These are phyloP conservation scores for Vicia faba DNA, from an alignment of 306 rosid genomes.

Conservation along the genomic window DNA sequence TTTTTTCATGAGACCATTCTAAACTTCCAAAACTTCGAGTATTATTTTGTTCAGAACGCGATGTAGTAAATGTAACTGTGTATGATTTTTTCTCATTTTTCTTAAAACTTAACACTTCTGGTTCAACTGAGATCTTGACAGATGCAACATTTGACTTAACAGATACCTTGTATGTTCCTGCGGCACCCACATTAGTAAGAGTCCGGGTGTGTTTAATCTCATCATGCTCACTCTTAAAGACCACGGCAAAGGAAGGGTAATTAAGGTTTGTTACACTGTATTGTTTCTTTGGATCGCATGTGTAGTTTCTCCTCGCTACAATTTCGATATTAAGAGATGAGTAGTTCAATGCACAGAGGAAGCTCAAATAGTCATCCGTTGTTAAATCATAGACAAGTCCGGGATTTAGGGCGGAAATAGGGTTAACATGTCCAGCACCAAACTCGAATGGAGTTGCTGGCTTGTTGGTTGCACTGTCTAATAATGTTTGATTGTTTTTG, in stretches of 20 bases:
- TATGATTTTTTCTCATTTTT: constrained; percentile 66
- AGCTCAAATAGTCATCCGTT: too few species aligned
- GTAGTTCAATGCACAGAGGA: too few species aligned
- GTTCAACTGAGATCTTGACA: constrained; percentile 57
- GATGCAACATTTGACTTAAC: constrained; percentile 35
- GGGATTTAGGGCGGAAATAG: too few species aligned
- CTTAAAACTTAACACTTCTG: constrained; percentile 53
- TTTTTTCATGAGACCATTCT: constrained; percentile 76
- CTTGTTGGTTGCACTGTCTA: too few species aligned
- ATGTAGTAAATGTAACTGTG: constrained; percentile 48
- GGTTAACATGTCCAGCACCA: too few species aligned
- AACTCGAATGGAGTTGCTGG: too few species aligned
- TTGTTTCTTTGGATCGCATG: constrained; percentile 48
- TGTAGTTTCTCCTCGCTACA: constrained; percentile 48
- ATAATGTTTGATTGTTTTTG: too few species aligned
- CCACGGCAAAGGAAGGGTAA: constrained; percentile 72
- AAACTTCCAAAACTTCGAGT: constrained; percentile 57
- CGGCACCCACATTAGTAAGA: constrained; percentile 64
- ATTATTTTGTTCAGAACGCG: constrained; percentile 6
- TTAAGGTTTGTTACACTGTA: constrained; percentile 64
- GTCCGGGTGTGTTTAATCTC: constrained; percentile 50
- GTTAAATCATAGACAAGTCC: too few species aligned
- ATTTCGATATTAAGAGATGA: constrained; percentile 29
- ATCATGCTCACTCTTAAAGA: constrained; percentile 34
- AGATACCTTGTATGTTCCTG: constrained; percentile 58